Evolutionary conservation across 2,329 filamentous ascomycete genomes (phyloP).

Genomic region (Colletotrichum ledebouriae): DNA sequence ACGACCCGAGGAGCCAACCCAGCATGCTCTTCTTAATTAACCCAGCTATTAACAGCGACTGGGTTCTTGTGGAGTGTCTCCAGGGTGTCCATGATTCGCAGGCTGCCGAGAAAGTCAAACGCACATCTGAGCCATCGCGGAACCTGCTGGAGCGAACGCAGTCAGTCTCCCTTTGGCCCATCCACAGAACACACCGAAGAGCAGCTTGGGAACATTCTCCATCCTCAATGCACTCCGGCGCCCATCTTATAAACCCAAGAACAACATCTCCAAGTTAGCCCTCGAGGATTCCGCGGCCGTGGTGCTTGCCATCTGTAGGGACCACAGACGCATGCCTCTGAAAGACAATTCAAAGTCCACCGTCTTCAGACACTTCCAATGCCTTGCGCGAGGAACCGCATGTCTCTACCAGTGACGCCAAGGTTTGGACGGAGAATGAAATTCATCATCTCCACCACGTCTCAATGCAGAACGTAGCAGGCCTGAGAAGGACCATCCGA

Average conservation of each 20-base stretch:
- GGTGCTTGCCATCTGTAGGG: not conserved
- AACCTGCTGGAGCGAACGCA: conserved; percentile 4
- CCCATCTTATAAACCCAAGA: not conserved
- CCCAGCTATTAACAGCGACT: not conserved
- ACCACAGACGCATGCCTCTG: not conserved
- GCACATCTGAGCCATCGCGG: not conserved
- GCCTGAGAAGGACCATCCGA: not conserved
- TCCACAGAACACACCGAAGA: not conserved
- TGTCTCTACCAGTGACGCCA: not conserved
- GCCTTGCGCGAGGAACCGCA: not conserved
- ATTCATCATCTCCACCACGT: not conserved
- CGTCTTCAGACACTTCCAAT: not conserved
- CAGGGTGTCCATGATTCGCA: conserved; percentile 1
- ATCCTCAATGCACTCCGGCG: not conserved
- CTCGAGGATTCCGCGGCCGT: not conserved
- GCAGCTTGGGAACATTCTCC: not conserved
- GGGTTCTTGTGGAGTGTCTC: not conserved
- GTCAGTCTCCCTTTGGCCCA: not conserved
- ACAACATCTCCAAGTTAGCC: not conserved
- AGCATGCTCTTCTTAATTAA: not conserved
- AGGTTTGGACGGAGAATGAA: not conserved
- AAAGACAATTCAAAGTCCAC: not conserved
- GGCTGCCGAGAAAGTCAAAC: conserved; percentile 3
- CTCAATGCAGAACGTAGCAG: not conserved
- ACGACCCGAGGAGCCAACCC: not conserved